Percentiles rank a stretch among this genome's conserved stretches.
Conservation (phyloP, 352 stramenopile genomes). For the Aphanomyces euteiches region DNA sequence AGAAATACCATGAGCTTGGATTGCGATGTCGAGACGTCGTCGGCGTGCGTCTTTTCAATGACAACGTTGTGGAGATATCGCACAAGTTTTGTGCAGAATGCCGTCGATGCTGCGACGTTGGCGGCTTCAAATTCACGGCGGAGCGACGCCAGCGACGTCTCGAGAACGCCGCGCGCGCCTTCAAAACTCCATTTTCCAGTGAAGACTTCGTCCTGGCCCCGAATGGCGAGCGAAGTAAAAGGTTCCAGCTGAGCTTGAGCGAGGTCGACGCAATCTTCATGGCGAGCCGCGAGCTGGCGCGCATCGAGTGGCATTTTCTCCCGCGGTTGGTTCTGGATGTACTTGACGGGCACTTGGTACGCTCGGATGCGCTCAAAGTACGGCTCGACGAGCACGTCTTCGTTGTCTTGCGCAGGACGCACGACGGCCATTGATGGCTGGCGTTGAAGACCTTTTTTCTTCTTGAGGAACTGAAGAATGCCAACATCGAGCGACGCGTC, state of each 20-base stretch:
- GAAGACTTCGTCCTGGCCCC: background rate
- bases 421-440: background rate
- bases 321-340: constrained; percentile 16
- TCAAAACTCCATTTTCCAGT: background rate
- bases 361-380: constrained; percentile 17
- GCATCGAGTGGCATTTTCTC: constrained; percentile 17
- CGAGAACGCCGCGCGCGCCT: background rate
- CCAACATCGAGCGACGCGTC: constrained; percentile 16
- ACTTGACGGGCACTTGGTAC: constrained; percentile 24
- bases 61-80: constrained; percentile 11
- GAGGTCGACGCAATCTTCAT: background rate
- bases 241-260: background rate
- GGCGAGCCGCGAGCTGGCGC: background rate
- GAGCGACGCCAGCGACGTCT: background rate
- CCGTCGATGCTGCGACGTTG: constrained; percentile 6
- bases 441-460: background rate
- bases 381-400: background rate
- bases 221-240: constrained; percentile 15
- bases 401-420: background rate
- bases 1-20: constrained; percentile 14
- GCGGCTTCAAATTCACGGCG: background rate
- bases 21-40: constrained; percentile 3
- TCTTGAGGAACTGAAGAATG: constrained; percentile 24
- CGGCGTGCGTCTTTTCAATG: constrained; percentile 10
- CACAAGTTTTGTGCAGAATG: constrained; percentile 14